Evolutionary conservation across 2,329 filamentous ascomycete species (phyloP), one percentile per base, ranked within the genome.

Genomic region (Tothia fuscella): DNA sequence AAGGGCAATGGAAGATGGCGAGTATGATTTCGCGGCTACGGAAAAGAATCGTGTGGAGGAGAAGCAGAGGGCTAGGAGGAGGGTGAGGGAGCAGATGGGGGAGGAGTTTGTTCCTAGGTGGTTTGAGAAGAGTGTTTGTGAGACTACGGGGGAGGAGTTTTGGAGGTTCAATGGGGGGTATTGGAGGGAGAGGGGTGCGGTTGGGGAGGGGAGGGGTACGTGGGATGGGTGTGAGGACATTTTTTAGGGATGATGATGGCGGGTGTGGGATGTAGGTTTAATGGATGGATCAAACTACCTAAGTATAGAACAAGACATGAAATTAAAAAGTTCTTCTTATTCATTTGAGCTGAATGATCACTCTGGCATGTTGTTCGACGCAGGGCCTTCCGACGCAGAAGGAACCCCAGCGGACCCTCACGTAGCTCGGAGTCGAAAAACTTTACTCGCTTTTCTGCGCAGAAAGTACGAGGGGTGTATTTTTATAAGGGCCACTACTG

Each of bases 41-140:
- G 91, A 98, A 68, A 98, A 98, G 74, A 91, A 89, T 55, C 73
- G 91, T 1, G 75, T 98, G 0, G 91, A 98, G 61, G 83, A 95
- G 65, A 87, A 80, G 49, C 91, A 98, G 67, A 72, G 91, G 46
- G 78, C 80, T 7, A 79, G 80, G 45, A 68, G 91, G 47, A 67
- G 83, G 42, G 65, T 71, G 45, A 71, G 88, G 19, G 89, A 98
- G 62, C 71, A 72, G 22, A 72, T 64, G 2, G 91, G 91, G 3
- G 82, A 93, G 48, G 79, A 89, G 46, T 96, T 91, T 56, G 62
- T 64, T 30, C 86, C 91, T 0, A 77, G 80, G 35, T 98, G 89
- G 88, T 98, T 98, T 59, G 65, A 56, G 29, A 84, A 82, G 63
- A 69, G 69, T 2, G 73, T 61, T 50, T 88, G 85, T 60, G 74